These are phyloP conservation scores for Zalaria sp. DNA, from an alignment of 2,329 filamentous ascomycete species.

Conservation along the genomic window DNA sequence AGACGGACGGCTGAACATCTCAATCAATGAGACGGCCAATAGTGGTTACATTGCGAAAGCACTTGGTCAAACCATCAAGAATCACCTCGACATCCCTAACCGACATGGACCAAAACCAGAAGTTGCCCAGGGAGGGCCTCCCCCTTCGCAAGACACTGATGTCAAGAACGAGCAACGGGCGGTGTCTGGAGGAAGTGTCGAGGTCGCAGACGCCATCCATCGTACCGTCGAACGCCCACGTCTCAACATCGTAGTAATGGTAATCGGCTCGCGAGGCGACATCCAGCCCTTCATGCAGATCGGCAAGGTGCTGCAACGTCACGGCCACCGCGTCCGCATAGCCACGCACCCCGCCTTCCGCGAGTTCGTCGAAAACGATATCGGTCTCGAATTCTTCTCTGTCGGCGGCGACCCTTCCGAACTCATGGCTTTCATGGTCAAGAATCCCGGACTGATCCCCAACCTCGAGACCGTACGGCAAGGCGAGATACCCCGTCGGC, in stretches of 20 bases:
- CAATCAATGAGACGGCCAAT: conserved; percentile 54
- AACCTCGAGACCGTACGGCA: conserved; percentile 57
- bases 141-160: conserved; percentile 1
- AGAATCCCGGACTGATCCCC: conserved; percentile 66
- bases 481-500: conserved; percentile 55
- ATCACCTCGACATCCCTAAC: conserved; percentile 30
- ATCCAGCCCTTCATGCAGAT: conserved; percentile 69
- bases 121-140: background rate
- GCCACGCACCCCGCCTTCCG: conserved; percentile 68
- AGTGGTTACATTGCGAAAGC: conserved; percentile 62
- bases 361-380: conserved; percentile 60
- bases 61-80: conserved; percentile 48
- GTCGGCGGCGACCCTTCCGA: conserved; percentile 68
- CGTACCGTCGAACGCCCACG: conserved; percentile 23
- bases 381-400: conserved; percentile 64
- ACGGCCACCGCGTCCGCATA: conserved; percentile 62
- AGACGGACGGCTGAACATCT: conserved; percentile 59
- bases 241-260: conserved; percentile 71
- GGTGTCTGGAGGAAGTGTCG: conserved; percentile 6
- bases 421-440: conserved; percentile 81
- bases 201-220: conserved; percentile 13
- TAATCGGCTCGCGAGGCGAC: conserved; percentile 68
- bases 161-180: conserved; percentile 6
- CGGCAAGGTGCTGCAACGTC: conserved; percentile 56
- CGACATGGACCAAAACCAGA: conserved; percentile 11